Evolutionary conservation across 805 yeast species (phyloP), one percentile per base, ranked within the genome.

Genomic region (Candida endomychidarum): DNA sequence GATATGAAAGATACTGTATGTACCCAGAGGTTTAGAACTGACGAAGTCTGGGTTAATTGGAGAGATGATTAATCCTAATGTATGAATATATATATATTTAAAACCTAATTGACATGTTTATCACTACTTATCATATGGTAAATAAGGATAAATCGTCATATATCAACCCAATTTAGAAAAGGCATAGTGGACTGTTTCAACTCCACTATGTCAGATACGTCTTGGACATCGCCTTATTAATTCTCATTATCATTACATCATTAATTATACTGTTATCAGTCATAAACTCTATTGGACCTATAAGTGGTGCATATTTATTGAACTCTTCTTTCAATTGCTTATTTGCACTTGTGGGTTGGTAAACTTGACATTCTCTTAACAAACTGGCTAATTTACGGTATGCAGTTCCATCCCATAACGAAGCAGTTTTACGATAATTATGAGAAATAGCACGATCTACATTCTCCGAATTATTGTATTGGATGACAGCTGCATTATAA

Each of bases 1-100:
- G 72, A 69, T 5, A 52, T 91, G 35, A 58, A 67, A 19, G 78
- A 86, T 41, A 84, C 96, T 0, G 90, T 86, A 2, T 93, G 96
- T 51, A 85, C 96, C 0, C 99, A 93, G 61, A 75, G 93, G 56
- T 93, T 88, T 63, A 72, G 99, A 56, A 91, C 99, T 0, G 98
- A 91, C 54, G 96, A 90, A 56, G 99, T 91, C 2, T 77, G 74
- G 52, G 89, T 90, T 8, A 77, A 78, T 46, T 91, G 98, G 97
- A 77, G 98, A 57, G 93, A 84, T 49, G 77, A 70, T 47, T 73
- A 52, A 43, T 8, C n/a, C n/a, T n/a, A n/a, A n/a, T n/a, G n/a
- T n/a, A n/a, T n/a, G n/a, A n/a, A n/a, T n/a, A n/a, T n/a, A n/a
- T n/a, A n/a, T n/a, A n/a, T n/a, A n/a, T n/a, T n/a, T n/a, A n/a